phyloP scores from a whole-genome alignment of 306 rosid species.

The Glycine tomentella region DNA sequence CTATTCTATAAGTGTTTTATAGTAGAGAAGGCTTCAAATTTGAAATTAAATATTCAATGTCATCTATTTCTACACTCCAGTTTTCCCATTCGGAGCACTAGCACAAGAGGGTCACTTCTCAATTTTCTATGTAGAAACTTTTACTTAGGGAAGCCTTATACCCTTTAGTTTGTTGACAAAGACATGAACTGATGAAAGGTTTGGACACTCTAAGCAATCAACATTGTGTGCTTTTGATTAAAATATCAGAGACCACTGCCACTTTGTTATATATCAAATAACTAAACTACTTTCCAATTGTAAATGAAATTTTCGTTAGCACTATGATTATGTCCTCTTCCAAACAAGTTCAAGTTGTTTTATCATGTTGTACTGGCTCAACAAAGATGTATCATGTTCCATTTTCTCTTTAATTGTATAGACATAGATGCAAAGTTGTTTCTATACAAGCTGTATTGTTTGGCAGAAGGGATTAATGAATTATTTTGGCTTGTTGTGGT shows the following conservation, averaged over 20 bases:
- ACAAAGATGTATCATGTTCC: background rate
- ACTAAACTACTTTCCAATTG: background rate
- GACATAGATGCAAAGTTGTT: conserved; percentile 9
- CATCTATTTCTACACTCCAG: conserved; percentile 2
- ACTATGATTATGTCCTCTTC: background rate
- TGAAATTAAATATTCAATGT: conserved; percentile 8
- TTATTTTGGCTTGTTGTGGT: conserved; percentile 16
- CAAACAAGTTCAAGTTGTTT: conserved; percentile 17
- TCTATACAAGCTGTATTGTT: conserved; percentile 28
- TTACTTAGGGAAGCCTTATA: background rate
- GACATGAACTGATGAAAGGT: background rate
- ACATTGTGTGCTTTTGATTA: background rate
- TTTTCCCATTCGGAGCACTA: background rate
- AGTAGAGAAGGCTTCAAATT: background rate
- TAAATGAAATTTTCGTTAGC: conserved; percentile 15
- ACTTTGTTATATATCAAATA: background rate
- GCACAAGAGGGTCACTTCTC: background rate
- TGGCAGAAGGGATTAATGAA: background rate
- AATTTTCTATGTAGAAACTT: background rate
- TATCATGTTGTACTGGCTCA: background rate
- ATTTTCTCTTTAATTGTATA: conserved; percentile 2
- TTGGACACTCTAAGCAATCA: background rate
- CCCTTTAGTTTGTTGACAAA: background rate
- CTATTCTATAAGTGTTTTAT: conserved; percentile 5
- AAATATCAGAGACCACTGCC: background rate